These are phyloP conservation scores for Zygotorulaspora danielsina DNA, from an alignment of 805 yeast genomes.

Conservation along the genomic window DNA sequence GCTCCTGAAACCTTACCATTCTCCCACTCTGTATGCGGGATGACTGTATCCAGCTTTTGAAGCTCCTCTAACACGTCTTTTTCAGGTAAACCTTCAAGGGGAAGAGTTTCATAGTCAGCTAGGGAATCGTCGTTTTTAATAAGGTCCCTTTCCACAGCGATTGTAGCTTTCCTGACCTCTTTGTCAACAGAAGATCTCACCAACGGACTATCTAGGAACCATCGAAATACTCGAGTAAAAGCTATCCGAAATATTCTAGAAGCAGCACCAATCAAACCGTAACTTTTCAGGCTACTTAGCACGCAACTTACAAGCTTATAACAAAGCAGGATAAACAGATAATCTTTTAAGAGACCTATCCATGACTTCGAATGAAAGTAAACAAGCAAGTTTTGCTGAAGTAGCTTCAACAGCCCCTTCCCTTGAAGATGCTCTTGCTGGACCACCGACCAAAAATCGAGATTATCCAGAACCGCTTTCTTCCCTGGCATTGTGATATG, in stretches of 20 bases:
- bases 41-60: constrained; percentile 39
- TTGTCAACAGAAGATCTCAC: constrained; percentile 52
- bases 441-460: neutral
- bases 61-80: constrained; percentile 48
- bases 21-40: constrained; percentile 77
- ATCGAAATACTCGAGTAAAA: constrained; percentile 29
- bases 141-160: constrained; percentile 51
- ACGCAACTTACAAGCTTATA: constrained; percentile 12
- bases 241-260: constrained; percentile 15
- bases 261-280: constrained; percentile 39
- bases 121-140: constrained; percentile 50
- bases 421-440: neutral
- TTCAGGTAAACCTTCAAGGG: constrained; percentile 53
- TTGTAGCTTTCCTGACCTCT: constrained; percentile 50
- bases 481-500: no score
- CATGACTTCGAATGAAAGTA: constrained; percentile 9
- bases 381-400: neutral
- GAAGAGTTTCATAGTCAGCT: constrained; percentile 47
- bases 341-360: constrained; percentile 24
- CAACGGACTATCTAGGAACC: constrained; percentile 47
- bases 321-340: constrained; percentile 20
- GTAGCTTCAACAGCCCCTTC: neutral
- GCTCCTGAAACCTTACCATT: constrained; percentile 90
- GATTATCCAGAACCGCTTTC: neutral
- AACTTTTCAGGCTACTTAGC: constrained; percentile 31